Evolutionary conservation across 352 stramenopile species (phyloP), one percentile per base, ranked within the genome.

Genomic region (Pythium myriotylum): DNA sequence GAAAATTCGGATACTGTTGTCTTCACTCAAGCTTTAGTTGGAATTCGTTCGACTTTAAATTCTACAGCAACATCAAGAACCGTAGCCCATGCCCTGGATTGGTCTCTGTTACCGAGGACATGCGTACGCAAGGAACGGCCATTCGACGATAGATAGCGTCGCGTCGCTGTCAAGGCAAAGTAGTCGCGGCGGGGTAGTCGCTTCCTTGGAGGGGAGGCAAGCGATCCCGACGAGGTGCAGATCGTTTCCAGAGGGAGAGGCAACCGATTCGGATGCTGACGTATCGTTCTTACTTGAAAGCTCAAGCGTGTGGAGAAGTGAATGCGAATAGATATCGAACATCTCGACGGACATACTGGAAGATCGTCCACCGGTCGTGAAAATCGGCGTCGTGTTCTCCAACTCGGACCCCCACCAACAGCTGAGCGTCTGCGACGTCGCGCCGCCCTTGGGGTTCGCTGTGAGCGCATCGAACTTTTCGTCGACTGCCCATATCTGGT

Each of bases 101-200:
- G n/a, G n/a, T n/a, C n/a, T 56, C 16, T n/a, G n/a, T 48, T 48
- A 58, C 13, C 14, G 39, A 19, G 60, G 60, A 37, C 62, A 69
- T 1, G 41, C 56, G 22, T 55, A 26, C 23, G 76, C 65, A 0
- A 90, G 58, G 37, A 88, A 83, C 0, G 79, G 73, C 79, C 81
- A 91, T 39, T 64, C 33, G 27, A 91, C 51, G 19, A 72, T 14
- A 9, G 49, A 40, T 1, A 91, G 22, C 4, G 55, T 74, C 17
- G 70, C 49, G 41, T 57, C 68, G 22, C 75, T 71, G 47, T 91
- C 79, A 41, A 88, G 67, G 50, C 62, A 82, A 19, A 91, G 19
- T 14, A 88, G 35, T n/a, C 27, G 43, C 59, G 19, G 47, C 41
- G 19, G n/a, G 20, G 1, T 60, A 48, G 24, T 17, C 19, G 0